Conservation (phyloP, 148 eudicot species). For the Nyssa sinensis region DNA sequence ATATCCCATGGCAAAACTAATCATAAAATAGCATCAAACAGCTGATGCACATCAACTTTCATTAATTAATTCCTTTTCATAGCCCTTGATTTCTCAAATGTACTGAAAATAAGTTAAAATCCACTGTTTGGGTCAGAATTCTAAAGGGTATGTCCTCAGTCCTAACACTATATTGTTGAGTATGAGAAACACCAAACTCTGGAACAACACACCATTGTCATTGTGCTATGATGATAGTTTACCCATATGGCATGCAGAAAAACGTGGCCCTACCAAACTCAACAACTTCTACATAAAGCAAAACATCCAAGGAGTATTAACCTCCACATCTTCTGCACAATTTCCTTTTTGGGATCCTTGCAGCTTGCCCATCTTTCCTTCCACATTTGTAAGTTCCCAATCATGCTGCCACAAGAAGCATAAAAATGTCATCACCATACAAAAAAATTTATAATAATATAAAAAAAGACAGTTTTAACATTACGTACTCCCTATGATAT, state of each 20-base stretch:
- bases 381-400: conserved; percentile 55
- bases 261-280: not conserved
- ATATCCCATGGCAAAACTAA: no score
- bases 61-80: no score
- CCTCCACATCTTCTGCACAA: conserved; percentile 60
- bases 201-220: not conserved
- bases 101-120: no score
- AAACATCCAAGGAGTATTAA: conserved; percentile 19
- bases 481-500: conserved; percentile 43
- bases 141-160: no score
- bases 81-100: no score
- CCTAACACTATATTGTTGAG: not conserved
- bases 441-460: not conserved
- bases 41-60: no score
- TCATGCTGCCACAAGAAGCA: conserved; percentile 66
- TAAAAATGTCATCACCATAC: conserved; percentile 6
- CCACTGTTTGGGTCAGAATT: no score
- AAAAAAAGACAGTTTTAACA: not conserved
- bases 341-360: conserved; percentile 62
- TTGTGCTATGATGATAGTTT: not conserved
- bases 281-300: conserved; percentile 1
- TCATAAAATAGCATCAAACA: no score
- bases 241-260: not conserved
- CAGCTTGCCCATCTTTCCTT: conserved; percentile 60
- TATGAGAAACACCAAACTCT: not conserved